Conservation (phyloP, 1,284 basidiomycete species). For the Termitomyces sp. region DNA sequence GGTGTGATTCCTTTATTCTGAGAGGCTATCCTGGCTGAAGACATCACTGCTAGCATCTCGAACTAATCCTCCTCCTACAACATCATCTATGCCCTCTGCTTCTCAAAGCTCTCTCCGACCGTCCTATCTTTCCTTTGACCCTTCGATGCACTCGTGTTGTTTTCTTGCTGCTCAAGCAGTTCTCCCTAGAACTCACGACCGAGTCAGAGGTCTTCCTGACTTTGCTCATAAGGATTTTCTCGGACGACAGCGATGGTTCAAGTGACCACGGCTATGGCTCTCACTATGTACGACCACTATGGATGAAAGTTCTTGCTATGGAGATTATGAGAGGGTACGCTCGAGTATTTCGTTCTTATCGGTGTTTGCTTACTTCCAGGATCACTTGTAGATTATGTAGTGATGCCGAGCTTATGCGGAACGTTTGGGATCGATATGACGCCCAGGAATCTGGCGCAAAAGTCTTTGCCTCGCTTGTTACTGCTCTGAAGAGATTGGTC, state of each 20-base stretch:
- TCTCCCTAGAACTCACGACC: constrained; percentile 73
- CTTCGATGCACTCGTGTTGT: constrained; percentile 90
- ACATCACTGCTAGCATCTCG: constrained; percentile 53
- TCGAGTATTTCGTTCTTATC: constrained; percentile 19
- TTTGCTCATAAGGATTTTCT: constrained; percentile 74
- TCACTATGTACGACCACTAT: constrained; percentile 53
- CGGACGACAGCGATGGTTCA: constrained; percentile 52
- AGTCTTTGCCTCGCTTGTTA: constrained; percentile 77
- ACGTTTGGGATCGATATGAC: constrained; percentile 81
- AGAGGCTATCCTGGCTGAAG: background rate
- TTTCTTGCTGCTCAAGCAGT: constrained; percentile 90
- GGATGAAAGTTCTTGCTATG: constrained; percentile 89
- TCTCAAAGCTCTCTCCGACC: constrained; percentile 80
- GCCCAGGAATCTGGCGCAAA: constrained; percentile 55
- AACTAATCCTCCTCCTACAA: constrained; percentile 79
- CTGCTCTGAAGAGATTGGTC: constrained; percentile 76
- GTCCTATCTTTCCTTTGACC: constrained; percentile 82
- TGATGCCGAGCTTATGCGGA: constrained; percentile 77
- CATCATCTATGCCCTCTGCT: constrained; percentile 90
- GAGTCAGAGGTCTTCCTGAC: constrained; percentile 85
- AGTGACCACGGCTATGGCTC: constrained; percentile 27
- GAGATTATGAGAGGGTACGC: constrained; percentile 82
- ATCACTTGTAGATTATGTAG: constrained; percentile 60
- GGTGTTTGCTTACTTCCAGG: background rate
- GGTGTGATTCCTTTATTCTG: constrained; percentile 35